Evolutionary conservation across 148 eudicot species (phyloP).

Genomic region (Silene uniflora): DNA sequence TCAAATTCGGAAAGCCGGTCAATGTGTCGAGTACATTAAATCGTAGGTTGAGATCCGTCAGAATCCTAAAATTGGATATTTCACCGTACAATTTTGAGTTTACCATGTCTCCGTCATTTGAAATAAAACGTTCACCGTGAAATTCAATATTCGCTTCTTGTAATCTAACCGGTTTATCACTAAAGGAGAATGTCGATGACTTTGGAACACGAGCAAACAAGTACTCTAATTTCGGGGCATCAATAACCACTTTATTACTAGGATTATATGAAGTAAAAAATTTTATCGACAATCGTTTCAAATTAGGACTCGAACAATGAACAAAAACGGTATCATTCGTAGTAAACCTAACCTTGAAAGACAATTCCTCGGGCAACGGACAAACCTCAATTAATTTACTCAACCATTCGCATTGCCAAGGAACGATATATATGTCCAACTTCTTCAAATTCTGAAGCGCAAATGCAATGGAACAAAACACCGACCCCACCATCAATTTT

Average conservation of each 20-base stretch:
- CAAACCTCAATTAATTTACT: no score
- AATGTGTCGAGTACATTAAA: neutral
- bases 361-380: no score
- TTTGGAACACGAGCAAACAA: neutral
- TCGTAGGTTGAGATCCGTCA: neutral
- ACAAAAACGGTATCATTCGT: no score
- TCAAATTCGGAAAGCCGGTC: neutral
- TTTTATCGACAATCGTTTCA: neutral
- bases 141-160: neutral
- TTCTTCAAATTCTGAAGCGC: conserved; percentile 2
- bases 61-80: neutral
- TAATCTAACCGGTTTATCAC: neutral
- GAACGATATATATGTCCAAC: neutral
- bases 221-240: neutral
- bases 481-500: no score
- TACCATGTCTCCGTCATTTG: neutral
- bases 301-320: neutral
- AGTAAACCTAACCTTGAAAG: no score
- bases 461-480: neutral
- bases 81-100: neutral
- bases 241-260: neutral
- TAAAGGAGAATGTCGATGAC: neutral
- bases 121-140: neutral
- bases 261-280: neutral
- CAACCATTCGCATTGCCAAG: no score